Base-by-base conservation (phyloP, 495 filamentous ascomycete genomes). In the Platismatia glauca region DNA sequence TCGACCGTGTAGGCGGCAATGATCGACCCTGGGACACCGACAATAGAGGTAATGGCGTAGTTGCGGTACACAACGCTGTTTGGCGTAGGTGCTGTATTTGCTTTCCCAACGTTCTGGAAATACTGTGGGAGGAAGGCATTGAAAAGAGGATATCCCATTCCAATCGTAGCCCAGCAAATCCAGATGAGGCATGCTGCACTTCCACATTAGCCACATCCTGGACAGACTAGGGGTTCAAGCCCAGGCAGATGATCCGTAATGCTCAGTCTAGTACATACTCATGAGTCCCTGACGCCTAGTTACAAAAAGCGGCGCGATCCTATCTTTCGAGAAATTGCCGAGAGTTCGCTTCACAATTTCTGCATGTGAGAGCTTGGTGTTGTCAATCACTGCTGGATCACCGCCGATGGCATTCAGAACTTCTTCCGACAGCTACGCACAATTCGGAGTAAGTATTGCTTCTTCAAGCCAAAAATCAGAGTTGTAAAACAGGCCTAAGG, bases 101-200 rank as follows among this genome's bases (percentile, higher is more conserved):
- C 50, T 33, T 73, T 72, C 15, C 77, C 78, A 9, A 71, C 66
- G 27, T 78, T 71, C 38, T 72, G 65, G 27, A 85, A 77, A 65
- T 85, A 85, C 57, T 84, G 81, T 5, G 83, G 82, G 55, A 83
- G 71, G 71, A 84, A 84, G 24, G 80, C 78, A 67, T 83, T 84
- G 79, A 82, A 84, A 27, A 84, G 77, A 4, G 81, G 79, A 62
- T 80, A 84, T 35, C 76, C 81, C 78, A 84, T 81, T 37, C 81
- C 80, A 52, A 84, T 82, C 34, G 79, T 83, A 46, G 75, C 66
- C 81, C 81, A 84, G 69, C 78, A 80, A 72, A 82, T 77, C 78
- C 79, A 81, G 62, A 82, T 74, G n/a, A 82, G 68, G 34, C 68
- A 69, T 61, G 79, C 72, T 73, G 41, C 59, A 50, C 13, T 33